Evolutionary conservation across 208 protist species (phyloP).

Genomic region (Trypanosomatidae sp.): DNA sequence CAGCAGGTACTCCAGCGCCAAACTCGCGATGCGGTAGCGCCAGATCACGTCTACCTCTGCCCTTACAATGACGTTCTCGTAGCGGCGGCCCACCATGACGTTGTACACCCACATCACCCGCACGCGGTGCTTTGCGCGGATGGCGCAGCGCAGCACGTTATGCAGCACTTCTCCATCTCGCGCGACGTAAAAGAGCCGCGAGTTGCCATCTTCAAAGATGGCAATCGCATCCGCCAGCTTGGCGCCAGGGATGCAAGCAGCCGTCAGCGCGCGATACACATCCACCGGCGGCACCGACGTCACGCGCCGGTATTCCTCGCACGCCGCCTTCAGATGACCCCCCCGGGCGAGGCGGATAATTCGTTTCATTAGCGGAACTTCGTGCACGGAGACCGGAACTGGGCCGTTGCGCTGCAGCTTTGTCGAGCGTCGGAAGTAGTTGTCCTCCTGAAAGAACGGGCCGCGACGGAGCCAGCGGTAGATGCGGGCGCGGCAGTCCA

Average conservation of each 20-base stretch:
- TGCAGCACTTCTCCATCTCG: constrained; percentile 85
- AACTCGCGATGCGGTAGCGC: constrained; percentile 75
- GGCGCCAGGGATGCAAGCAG: constrained; percentile 72
- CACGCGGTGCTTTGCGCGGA: constrained; percentile 73
- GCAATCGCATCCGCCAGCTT: constrained; percentile 84
- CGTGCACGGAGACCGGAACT: constrained; percentile 51
- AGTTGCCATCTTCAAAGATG: constrained; percentile 90
- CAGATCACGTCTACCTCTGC: constrained; percentile 79
- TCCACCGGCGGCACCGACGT: constrained; percentile 88
- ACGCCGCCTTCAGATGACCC: constrained; percentile 85
- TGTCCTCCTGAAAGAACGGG: constrained; percentile 89
- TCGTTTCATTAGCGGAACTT: constrained; percentile 76
- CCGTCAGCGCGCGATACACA: constrained; percentile 84
- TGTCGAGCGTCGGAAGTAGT: constrained; percentile 85
- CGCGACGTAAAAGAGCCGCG: constrained; percentile 78
- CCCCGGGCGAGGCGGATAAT: constrained; percentile 71
- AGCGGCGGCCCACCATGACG: constrained; percentile 79
- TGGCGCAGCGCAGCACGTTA: constrained; percentile 83
- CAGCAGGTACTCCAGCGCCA: constrained; percentile 74
- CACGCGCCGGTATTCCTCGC: constrained; percentile 84
- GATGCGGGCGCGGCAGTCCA: constrained; percentile 86
- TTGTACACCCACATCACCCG: constrained; percentile 92
- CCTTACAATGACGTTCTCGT: constrained; percentile 86
- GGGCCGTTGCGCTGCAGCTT: constrained; percentile 53
- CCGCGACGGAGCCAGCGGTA: constrained; percentile 89